Evolutionary conservation across 1,284 basidiomycete genomes (phyloP).

Genomic region (Sporisorium graminicola): DNA sequence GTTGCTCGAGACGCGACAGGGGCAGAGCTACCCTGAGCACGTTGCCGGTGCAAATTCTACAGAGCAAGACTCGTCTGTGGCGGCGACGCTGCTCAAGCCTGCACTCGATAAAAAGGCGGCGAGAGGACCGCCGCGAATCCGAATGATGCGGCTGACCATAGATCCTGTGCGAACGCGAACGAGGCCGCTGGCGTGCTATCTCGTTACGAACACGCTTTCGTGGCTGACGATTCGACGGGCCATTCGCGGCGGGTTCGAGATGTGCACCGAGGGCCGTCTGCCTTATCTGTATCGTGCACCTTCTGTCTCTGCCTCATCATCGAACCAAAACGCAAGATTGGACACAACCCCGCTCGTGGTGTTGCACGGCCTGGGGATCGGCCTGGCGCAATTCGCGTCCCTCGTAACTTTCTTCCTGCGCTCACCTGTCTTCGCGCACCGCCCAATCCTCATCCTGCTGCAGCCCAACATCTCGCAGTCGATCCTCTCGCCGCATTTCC

Average conservation of each 20-base stretch:
- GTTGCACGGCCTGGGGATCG: constrained; percentile 64
- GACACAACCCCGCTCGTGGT: constrained; percentile 54
- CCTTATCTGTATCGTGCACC: constrained; percentile 61
- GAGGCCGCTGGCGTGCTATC: constrained; percentile 51
- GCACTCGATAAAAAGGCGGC: constrained; percentile 1
- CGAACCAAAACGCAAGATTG: not conserved
- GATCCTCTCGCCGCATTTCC: constrained; percentile 55
- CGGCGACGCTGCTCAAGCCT: constrained; percentile 12
- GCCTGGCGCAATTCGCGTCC: constrained; percentile 53
- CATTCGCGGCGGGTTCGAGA: constrained; percentile 44
- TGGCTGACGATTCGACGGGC: constrained; percentile 30
- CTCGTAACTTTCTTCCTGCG: constrained; percentile 42
- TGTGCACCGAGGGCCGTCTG: constrained; percentile 39
- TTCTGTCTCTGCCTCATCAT: constrained; percentile 6
- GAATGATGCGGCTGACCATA: constrained; percentile 66
- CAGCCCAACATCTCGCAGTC: constrained; percentile 65
- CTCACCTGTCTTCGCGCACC: constrained; percentile 29
- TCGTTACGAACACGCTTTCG: constrained; percentile 39
- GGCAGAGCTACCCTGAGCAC: constrained; percentile 49
- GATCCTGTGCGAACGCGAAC: constrained; percentile 60
- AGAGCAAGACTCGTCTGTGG: constrained; percentile 1
- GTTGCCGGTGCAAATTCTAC: not conserved
- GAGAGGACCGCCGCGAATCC: constrained; percentile 21
- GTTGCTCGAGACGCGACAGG: constrained; percentile 63
- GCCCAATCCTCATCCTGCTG: constrained; percentile 62